Evolutionary conservation across 2,329 filamentous ascomycete genomes (phyloP), one percentile per base, ranked within the genome.

Genomic region (Exophiala bonariae): DNA sequence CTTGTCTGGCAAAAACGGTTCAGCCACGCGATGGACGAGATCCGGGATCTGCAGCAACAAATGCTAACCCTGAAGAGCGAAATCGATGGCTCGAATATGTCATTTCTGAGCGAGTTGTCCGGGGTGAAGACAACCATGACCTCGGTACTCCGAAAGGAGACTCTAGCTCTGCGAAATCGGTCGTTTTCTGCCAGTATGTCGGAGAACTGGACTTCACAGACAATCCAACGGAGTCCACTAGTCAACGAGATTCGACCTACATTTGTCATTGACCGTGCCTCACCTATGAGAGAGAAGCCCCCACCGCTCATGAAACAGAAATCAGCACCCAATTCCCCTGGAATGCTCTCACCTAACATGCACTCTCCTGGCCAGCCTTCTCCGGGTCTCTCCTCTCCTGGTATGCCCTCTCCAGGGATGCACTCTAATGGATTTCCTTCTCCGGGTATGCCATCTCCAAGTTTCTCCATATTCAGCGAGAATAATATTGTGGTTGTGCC

Each of bases 21-120:
- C n/a, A 42, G 44, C 22, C 49, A 54, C 35, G 54, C 54, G 11
- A 55, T 59, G 50, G 50, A 55, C 31, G 55, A 56, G 44, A 56
- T 59, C 30, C 47, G 44, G 13, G 54, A 57, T 28, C 40, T 59
- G 13, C 52, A 55, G 41, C 30, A 44, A 4, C 55, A 59, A 34
- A 14, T 59, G 3, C 44, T 44, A 22, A 28, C 32, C 16, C 45
- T 59, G 18, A 52, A 44, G 41, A 44, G 34, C 20, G 46, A 57
- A 16, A 10, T 59, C 41, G 47, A 37, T 36, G 44, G 34, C 23
- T 50, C 56, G 23, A 57, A 22, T 11, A 34, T 32, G 20, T 54
- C 47, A 35, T 20, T 51, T 5, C 50, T 49, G 44, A 49, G 20
- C 41, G 56, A 59, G 23, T 32, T 59, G 30, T 52, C 49, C 26